Evolutionary conservation across 2,329 filamentous ascomycete genomes (phyloP).

Genomic region (Colletotrichum simmondsii): DNA sequence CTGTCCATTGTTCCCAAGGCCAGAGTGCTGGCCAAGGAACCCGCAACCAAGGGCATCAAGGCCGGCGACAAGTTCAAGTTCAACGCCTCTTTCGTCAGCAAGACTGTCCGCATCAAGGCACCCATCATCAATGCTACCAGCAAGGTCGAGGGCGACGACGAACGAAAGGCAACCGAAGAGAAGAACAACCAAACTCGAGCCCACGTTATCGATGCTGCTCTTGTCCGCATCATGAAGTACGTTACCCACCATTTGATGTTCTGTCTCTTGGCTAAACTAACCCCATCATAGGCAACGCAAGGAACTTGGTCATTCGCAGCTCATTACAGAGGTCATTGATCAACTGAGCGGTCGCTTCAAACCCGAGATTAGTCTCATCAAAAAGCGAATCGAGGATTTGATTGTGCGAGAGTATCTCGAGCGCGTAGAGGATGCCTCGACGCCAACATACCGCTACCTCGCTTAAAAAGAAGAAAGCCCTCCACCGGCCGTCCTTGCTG

Average conservation of each 20-base stretch:
- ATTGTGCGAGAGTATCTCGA: conserved; percentile 84
- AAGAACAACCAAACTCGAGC: conserved; percentile 79
- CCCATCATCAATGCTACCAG: conserved; percentile 84
- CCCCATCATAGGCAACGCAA: conserved; percentile 72
- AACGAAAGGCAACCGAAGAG: conserved; percentile 77
- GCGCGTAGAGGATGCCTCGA: conserved; percentile 73
- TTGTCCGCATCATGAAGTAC: conserved; percentile 89
- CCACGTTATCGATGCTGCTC: conserved; percentile 79
- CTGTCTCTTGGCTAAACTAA: conserved; percentile 40
- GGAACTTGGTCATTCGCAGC: conserved; percentile 73
- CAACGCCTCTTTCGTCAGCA: conserved; percentile 84
- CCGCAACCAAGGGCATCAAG: conserved; percentile 81
- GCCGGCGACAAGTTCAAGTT: conserved; percentile 82
- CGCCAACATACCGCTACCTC: conserved; percentile 77
- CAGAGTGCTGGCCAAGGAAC: conserved; percentile 82
- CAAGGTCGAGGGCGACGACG: conserved; percentile 82
- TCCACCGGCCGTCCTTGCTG: neutral
- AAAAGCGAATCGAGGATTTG: conserved; percentile 82
- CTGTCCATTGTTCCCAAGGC: conserved; percentile 87
- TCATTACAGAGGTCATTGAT: conserved; percentile 78
- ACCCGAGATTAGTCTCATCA: conserved; percentile 81
- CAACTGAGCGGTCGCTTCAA: conserved; percentile 77
- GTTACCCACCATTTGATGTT: conserved; percentile 40
- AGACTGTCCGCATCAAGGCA: conserved; percentile 88
- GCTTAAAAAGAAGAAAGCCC: conserved; percentile 57